A percentile compares a stretch with the other conserved stretches of the same genome.
Conservation (phyloP, 1,284 basidiomycete species). For the Puccinia hordei region DNA sequence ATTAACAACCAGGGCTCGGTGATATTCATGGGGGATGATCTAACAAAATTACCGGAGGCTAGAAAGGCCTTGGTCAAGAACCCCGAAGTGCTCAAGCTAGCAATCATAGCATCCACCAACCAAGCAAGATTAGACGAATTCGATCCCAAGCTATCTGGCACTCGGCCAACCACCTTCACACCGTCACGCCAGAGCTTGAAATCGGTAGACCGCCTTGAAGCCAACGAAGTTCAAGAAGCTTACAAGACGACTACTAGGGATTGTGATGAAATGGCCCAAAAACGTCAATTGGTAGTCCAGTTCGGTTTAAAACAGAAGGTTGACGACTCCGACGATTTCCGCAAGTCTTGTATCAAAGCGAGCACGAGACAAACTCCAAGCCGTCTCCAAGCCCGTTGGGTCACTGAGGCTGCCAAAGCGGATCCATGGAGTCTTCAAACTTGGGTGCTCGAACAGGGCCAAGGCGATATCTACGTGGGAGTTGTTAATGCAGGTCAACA, state of each 20-base stretch:
- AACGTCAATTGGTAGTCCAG: conserved; percentile 9
- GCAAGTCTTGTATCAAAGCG: neutral
- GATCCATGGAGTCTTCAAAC: conserved; percentile 33
- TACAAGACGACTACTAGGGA: neutral
- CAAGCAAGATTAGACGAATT: conserved; percentile 2
- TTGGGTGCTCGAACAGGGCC: conserved; percentile 22
- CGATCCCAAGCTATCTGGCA: neutral
- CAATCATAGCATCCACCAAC: conserved; percentile 6
- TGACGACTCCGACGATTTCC: neutral
- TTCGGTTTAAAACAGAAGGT: neutral
- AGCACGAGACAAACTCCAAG: neutral
- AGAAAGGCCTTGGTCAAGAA: conserved; percentile 37
- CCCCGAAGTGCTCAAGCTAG: conserved; percentile 34
- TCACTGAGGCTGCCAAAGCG: too few species aligned
- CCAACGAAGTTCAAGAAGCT: neutral
- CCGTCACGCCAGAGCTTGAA: neutral
- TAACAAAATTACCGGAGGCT: conserved; percentile 12
- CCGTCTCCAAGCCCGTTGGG: too few species aligned
- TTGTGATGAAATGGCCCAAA: conserved; percentile 11
- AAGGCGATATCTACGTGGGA: conserved; percentile 31
- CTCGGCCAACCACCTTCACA: neutral
- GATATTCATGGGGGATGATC: conserved; percentile 38
- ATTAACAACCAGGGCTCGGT: conserved; percentile 21
- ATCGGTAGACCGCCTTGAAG: neutral
- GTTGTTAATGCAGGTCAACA: conserved; percentile 44